Percentiles rank a stretch among this genome's conserved stretches.
These are phyloP conservation scores for Boletus pseudo-olivaceus DNA, from an alignment of 768 basidiomycete genomes.

Conservation along the genomic window DNA sequence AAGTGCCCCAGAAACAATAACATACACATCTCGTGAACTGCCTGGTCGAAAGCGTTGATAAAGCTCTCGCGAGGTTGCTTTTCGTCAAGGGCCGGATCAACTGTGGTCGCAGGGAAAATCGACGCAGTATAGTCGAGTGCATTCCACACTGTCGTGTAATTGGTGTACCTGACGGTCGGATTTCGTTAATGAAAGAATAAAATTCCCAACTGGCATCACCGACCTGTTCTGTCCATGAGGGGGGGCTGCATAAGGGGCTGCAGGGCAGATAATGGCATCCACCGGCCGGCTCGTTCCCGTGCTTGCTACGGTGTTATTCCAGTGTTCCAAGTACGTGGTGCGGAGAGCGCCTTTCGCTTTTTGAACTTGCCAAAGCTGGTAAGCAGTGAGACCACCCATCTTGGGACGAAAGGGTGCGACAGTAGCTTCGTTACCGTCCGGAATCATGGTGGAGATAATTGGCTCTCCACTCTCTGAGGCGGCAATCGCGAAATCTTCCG, in stretches of 20 bases:
- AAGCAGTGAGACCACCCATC: constrained; percentile 41
- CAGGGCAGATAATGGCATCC: constrained; percentile 70
- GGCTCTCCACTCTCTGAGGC: constrained; percentile 51
- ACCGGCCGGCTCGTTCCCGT: constrained; percentile 72
- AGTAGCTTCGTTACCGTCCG: constrained; percentile 24
- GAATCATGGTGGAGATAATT: constrained; percentile 45
- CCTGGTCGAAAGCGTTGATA: constrained; percentile 44
- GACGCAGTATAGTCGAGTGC: constrained; percentile 61
- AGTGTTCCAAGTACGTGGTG: constrained; percentile 56
- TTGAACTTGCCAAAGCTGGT: constrained; percentile 66
- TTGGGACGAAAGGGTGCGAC: constrained; percentile 27
- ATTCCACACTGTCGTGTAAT: constrained; percentile 67
- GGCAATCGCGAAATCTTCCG: constrained; percentile 42
- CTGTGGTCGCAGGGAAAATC: constrained; percentile 61
- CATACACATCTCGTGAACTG: constrained; percentile 53
- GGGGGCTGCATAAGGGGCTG: constrained; percentile 55
- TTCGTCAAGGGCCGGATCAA: constrained; percentile 52
- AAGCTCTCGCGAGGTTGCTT: constrained; percentile 46
- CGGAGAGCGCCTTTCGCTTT: constrained; percentile 45
- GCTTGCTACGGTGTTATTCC: constrained; percentile 47
- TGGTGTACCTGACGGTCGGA: constrained; percentile 34
- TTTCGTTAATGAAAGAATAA: not conserved
- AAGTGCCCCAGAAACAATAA: not conserved
- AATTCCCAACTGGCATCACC: constrained; percentile 12
- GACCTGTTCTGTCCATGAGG: constrained; percentile 61